phyloP scores from a whole-genome alignment of 768 basidiomycete species.

The Pulveroboletus sp. region DNA sequence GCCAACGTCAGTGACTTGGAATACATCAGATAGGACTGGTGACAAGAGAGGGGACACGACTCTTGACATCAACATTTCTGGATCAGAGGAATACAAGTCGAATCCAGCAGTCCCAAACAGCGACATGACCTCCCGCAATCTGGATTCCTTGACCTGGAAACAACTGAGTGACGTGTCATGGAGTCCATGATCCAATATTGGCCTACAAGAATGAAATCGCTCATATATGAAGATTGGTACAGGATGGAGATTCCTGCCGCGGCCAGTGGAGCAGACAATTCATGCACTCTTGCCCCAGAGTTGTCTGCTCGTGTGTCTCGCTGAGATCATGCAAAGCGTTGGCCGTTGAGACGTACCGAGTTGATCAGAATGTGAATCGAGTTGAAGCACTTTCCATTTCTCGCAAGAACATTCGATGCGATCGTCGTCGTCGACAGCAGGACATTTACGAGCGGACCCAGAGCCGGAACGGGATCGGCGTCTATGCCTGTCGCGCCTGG shows the following conservation, averaged over 20 bases:
- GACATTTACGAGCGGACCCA: conserved; percentile 25
- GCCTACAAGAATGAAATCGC: conserved; percentile 78
- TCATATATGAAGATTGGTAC: conserved; percentile 81
- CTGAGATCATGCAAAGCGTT: conserved; percentile 2
- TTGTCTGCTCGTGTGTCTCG: conserved; percentile 42
- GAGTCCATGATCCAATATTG: neutral
- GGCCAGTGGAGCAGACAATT: conserved; percentile 73
- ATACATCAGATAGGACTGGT: conserved; percentile 30
- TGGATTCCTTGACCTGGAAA: conserved; percentile 61
- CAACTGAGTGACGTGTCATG: conserved; percentile 1
- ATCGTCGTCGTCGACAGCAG: conserved; percentile 37
- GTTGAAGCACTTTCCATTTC: conserved; percentile 76
- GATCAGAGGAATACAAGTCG: conserved; percentile 54
- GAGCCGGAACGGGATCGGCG: conserved; percentile 43
- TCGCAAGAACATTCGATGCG: conserved; percentile 67
- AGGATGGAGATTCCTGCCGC: conserved; percentile 78
- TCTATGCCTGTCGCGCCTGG: conserved; percentile 52
- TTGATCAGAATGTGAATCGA: conserved; percentile 74
- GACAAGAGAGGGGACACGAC: conserved; percentile 31
- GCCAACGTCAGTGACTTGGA: conserved; percentile 27
- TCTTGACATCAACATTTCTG: conserved; percentile 33
- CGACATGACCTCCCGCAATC: conserved; percentile 59
- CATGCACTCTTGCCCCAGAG: conserved; percentile 70
- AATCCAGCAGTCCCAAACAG: conserved; percentile 63
- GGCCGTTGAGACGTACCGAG: conserved; percentile 44